These are phyloP conservation scores for Ganoderma boninense DNA, from an alignment of 1,284 basidiomycete genomes.

Conservation along the genomic window DNA sequence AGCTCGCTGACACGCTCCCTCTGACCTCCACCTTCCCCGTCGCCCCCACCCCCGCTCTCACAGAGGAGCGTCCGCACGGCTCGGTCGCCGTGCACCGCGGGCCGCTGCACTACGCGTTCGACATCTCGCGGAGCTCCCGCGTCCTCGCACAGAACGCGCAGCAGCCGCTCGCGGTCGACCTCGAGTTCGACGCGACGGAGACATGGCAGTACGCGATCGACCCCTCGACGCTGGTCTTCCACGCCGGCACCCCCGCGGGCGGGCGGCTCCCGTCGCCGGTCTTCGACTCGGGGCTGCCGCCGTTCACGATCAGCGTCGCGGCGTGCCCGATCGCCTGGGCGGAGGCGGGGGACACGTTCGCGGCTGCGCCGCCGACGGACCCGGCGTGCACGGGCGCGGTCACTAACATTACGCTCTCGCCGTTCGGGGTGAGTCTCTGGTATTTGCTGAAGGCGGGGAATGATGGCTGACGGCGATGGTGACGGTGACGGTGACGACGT, in stretches of 20 bases:
- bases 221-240: constrained; percentile 58
- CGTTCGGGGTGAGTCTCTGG: constrained; percentile 56
- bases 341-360: constrained; percentile 58
- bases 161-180: constrained; percentile 58
- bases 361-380: constrained; percentile 55
- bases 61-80: constrained; percentile 59
- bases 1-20: not conserved
- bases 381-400: constrained; percentile 53
- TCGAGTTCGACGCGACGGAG: constrained; percentile 58
- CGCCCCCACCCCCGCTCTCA: not conserved
- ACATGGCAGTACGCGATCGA: constrained; percentile 67
- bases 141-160: constrained; percentile 54
- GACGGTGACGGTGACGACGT: not conserved
- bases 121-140: constrained; percentile 52
- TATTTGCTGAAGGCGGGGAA: not conserved
- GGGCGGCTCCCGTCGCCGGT: constrained; percentile 58
- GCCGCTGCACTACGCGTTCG: constrained; percentile 64
- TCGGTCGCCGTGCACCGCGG: constrained; percentile 65
- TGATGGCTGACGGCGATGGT: not conserved
- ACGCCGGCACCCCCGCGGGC: constrained; percentile 46
- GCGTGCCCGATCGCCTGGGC: constrained; percentile 62
- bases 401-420: constrained; percentile 56
- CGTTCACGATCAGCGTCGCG: constrained; percentile 57
- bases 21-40: too few relatives aligned
- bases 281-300: constrained; percentile 62